Conservation (phyloP, 148 eudicot genomes). For the Amaranthus palmeri region DNA sequence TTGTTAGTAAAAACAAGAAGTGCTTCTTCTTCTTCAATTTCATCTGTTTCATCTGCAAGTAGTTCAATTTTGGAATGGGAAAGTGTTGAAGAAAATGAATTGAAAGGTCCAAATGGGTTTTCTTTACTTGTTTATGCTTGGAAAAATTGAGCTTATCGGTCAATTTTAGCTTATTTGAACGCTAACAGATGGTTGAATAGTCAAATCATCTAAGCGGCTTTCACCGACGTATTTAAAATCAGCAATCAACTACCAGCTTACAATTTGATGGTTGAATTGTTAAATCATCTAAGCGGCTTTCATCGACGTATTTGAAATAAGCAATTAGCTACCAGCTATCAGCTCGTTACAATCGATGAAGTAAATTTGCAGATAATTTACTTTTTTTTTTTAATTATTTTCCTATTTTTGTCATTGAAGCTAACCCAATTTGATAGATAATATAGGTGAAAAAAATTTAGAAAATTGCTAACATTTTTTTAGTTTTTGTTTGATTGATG, state of each 20-base stretch:
- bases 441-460: constrained; percentile 2
- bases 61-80: constrained; percentile 86
- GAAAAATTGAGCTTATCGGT: constrained; percentile 33
- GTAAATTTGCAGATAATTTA: constrained; percentile 10
- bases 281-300: too few relatives aligned
- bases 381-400: not conserved
- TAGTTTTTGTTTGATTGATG: not conserved
- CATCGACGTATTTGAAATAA: too few relatives aligned
- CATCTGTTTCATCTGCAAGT: constrained; percentile 62
- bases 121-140: constrained; percentile 82
- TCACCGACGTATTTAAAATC: too few relatives aligned
- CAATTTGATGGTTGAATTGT: too few relatives aligned
- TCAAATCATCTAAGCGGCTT: too few relatives aligned
- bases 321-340: too few relatives aligned
- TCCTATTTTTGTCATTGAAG: not conserved
- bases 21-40: constrained; percentile 53
- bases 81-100: constrained; percentile 69
- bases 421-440: constrained; percentile 20
- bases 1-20: constrained; percentile 43
- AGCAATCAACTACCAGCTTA: too few relatives aligned
- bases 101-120: constrained; percentile 70
- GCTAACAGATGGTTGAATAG: too few relatives aligned
- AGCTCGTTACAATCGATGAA: too few relatives aligned
- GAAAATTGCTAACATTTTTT: constrained; percentile 14
- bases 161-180: too few relatives aligned